Conservation (phyloP, 1,284 basidiomycete species). For the Macrocystidia cucumis region DNA sequence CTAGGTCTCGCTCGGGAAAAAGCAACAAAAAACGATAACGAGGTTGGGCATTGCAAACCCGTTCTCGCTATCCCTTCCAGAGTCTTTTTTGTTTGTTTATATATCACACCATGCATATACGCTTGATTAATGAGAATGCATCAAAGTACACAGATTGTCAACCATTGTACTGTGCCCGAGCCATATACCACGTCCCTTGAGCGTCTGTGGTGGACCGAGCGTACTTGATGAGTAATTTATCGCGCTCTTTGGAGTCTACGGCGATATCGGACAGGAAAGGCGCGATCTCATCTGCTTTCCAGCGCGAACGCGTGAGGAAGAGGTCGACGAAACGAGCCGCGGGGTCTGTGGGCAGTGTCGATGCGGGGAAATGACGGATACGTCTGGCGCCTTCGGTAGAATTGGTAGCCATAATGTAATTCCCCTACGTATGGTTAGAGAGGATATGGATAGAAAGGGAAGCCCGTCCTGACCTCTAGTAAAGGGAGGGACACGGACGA, state of each 20-base stretch:
- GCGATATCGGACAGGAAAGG: slow-evolving; percentile 80
- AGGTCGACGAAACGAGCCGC: slow-evolving; percentile 76
- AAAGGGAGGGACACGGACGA: slow-evolving; percentile 47
- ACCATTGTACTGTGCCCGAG: slow-evolving; percentile 46
- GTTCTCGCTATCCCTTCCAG: no score
- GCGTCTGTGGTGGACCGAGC: slow-evolving; percentile 69
- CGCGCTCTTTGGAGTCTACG: slow-evolving; percentile 76
- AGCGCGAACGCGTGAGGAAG: slow-evolving; percentile 70
- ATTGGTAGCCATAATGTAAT: slow-evolving; percentile 45
- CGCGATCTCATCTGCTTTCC: slow-evolving; percentile 74
- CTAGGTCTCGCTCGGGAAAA: slow-evolving; percentile 23
- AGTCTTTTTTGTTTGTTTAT: no score
- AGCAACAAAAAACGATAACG: slow-evolving; percentile 28
- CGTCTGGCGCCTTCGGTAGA: slow-evolving; percentile 17
- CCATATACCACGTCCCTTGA: slow-evolving; percentile 65
- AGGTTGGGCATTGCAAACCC: no score
- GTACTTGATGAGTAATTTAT: slow-evolving; percentile 81
- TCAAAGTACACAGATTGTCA: no score
- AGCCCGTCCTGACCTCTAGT: slow-evolving; percentile 49
- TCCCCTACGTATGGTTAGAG: slow-evolving; percentile 51
- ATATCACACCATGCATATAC: slow-evolving; percentile 1
- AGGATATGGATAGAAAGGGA: slow-evolving; percentile 3
- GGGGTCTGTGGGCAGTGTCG: slow-evolving; percentile 65
- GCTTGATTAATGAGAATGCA: no score
- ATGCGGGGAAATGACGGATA: slow-evolving; percentile 63